Evolutionary conservation across 176 grass and related monocot genomes (phyloP), one percentile per base, ranked within the genome.

Genomic region (Oryza coarctata): DNA sequence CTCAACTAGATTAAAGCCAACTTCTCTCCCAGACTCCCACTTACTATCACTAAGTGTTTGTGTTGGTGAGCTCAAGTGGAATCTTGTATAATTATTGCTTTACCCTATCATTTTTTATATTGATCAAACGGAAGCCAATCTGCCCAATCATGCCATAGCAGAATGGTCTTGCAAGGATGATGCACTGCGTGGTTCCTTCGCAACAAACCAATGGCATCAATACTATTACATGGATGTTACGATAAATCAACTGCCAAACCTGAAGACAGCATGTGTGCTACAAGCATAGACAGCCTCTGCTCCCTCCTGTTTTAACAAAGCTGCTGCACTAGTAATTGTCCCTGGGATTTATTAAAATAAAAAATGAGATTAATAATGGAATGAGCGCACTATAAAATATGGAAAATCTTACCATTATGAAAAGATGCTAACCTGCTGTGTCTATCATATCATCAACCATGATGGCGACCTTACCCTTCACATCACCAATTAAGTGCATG

Each of bases 391-490:
- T 47, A 28, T 3, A 38, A 80, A 79, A 20, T 28, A 57, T 28
- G 17, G 57, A 12, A n/a, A 50, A 63, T 60, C 29, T 65, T 77
- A 9, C 11, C 9, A 18, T 85, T 10, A 28, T 41, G 3, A 88
- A 78, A 28, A 87, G 17, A 70, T 76, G 39, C 40, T 44, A 82
- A 91, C 96, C 96, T 60, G 96, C 96, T 87, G 96, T 99, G 81
- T 99, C 96, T 68, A 99, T 99, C 96, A 99, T 99, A 74, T 99
- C 96, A 78, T 99, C 96, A 41, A 99, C 77, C 89, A 99, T 89
- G 43, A 95, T 90, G 73, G 96, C 96, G 49, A 99, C 93, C 81
- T 99, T 99, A 67, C 96, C 96, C 52, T 88, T 95, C 68, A 95
- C 96, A 27, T 99, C 96, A 45, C 96, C 96, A 88, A 99, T 92